These are phyloP conservation scores for Populus hybrid DNA, from an alignment of 441 rosid genomes.

Conservation along the genomic window DNA sequence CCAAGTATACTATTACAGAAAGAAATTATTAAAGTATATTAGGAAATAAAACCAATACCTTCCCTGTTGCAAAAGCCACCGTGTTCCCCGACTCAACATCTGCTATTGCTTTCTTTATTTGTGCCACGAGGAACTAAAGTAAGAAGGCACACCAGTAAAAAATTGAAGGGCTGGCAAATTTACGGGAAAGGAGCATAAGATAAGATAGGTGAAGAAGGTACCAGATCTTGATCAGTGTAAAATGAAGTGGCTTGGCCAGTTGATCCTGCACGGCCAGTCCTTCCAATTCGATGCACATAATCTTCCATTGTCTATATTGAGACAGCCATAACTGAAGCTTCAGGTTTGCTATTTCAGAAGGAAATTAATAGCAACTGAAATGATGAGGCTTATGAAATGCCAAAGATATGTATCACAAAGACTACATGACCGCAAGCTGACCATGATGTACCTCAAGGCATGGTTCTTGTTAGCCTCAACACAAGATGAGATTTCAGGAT, in stretches of 20 bases:
- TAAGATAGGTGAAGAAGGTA: slow-evolving; percentile 6
- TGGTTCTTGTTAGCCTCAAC: neutral
- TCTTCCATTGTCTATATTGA: slow-evolving; percentile 62
- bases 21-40: neutral
- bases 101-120: slow-evolving; percentile 36
- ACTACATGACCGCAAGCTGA: neutral
- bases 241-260: slow-evolving; percentile 59
- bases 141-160: neutral
- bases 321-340: slow-evolving; percentile 32
- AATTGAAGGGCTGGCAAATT: neutral
- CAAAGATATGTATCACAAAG: slow-evolving; percentile 7
- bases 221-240: slow-evolving; percentile 40
- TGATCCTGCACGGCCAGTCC: slow-evolving; percentile 95
- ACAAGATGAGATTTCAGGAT: neutral
- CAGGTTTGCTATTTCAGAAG: slow-evolving; percentile 28
- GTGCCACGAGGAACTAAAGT: slow-evolving; percentile 33
- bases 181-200: neutral
- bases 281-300: slow-evolving; percentile 88
- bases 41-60: slow-evolving; percentile 22
- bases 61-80: slow-evolving; percentile 41
- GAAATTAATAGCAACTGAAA: slow-evolving; percentile 16
- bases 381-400: slow-evolving; percentile 12
- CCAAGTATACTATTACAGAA: neutral
- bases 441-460: neutral
- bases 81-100: slow-evolving; percentile 37